Evolutionary conservation across 2,329 filamentous ascomycete genomes (phyloP).

Genomic region (Elsinoe ampelina): DNA sequence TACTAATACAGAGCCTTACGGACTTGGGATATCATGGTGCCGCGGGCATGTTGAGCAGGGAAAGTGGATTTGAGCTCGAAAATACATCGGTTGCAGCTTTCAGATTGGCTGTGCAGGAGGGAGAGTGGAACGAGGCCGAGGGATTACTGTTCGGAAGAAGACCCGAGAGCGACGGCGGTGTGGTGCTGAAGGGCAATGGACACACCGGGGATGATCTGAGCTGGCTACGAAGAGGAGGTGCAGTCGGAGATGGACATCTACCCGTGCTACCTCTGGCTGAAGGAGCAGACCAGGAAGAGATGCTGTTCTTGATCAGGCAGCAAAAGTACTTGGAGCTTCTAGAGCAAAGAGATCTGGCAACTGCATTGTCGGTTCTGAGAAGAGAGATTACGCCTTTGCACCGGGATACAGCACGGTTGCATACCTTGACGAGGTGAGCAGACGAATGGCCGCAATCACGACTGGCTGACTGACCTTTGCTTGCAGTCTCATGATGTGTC

Average conservation of each 20-base stretch:
- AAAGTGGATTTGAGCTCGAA: conserved; percentile 84
- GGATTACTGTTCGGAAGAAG: conserved; percentile 54
- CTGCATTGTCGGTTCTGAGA: conserved; percentile 73
- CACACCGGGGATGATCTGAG: conserved; percentile 15
- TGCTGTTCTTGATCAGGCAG: conserved; percentile 81
- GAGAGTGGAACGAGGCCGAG: conserved; percentile 81
- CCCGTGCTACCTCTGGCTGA: conserved; percentile 63
- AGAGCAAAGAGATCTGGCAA: conserved; percentile 62
- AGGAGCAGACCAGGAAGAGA: conserved; percentile 63
- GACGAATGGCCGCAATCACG: not conserved
- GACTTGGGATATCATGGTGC: conserved; percentile 80
- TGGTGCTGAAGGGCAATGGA: conserved; percentile 26
- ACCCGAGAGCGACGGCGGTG: conserved; percentile 35
- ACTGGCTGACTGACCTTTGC: not conserved
- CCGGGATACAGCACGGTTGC: conserved; percentile 66
- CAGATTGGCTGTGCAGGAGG: conserved; percentile 66
- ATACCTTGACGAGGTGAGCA: conserved; percentile 64
- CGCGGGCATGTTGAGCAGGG: conserved; percentile 62
- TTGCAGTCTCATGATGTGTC: conserved; percentile 78
- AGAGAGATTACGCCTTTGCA: conserved; percentile 80
- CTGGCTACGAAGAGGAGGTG: conserved; percentile 18
- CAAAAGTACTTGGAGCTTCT: conserved; percentile 93
- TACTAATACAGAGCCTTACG: conserved; percentile 80
- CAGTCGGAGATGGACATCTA: conserved; percentile 22
- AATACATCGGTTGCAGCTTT: conserved; percentile 80